Percentiles rank a stretch among this genome's conserved stretches.
Conservation (phyloP, 1,139 yeast species). For the Pichia cactophila region DNA sequence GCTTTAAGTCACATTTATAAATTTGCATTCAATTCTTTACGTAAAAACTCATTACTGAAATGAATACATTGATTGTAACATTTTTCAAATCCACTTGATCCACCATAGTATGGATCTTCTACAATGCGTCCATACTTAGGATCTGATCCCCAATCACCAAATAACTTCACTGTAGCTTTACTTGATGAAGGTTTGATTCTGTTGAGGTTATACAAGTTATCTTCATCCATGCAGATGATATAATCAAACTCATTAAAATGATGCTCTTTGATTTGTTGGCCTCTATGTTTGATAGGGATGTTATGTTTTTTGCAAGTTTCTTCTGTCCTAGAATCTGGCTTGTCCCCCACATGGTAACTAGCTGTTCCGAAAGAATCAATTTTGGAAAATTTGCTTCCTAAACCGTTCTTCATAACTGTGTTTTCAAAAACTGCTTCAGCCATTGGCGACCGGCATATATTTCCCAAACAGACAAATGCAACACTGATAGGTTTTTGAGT, state of each 20-base stretch:
- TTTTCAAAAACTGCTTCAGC: conserved; percentile 88
- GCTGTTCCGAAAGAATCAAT: conserved; percentile 90
- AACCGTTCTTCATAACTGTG: conserved; percentile 45
- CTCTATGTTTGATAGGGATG: conserved; percentile 66
- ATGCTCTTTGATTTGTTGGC: conserved; percentile 55
- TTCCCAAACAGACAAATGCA: conserved; percentile 88
- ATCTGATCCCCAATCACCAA: conserved; percentile 71
- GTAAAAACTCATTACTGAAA: conserved; percentile 60
- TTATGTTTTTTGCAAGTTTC: conserved; percentile 63
- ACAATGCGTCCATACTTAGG: conserved; percentile 47
- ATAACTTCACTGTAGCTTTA: conserved; percentile 47
- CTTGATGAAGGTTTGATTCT: conserved; percentile 51
- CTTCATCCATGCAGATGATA: conserved; percentile 77
- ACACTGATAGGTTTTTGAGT: conserved; percentile 31
- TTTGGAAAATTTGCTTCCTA: conserved; percentile 32
- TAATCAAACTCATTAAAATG: conserved; percentile 75
- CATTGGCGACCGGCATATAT: conserved; percentile 96
- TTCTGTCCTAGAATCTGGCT: conserved; percentile 70
- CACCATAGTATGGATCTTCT: conserved; percentile 91
- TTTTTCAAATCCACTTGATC: conserved; percentile 68
- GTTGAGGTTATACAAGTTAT: conserved; percentile 53
- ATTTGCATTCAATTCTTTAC: conserved; percentile 33
- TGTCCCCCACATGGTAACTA: conserved; percentile 74
- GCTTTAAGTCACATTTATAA: not conserved
- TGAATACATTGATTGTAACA: conserved; percentile 69